Evolutionary conservation across 1,284 basidiomycete genomes (phyloP).

Genomic region (Volvariella surrecta): DNA sequence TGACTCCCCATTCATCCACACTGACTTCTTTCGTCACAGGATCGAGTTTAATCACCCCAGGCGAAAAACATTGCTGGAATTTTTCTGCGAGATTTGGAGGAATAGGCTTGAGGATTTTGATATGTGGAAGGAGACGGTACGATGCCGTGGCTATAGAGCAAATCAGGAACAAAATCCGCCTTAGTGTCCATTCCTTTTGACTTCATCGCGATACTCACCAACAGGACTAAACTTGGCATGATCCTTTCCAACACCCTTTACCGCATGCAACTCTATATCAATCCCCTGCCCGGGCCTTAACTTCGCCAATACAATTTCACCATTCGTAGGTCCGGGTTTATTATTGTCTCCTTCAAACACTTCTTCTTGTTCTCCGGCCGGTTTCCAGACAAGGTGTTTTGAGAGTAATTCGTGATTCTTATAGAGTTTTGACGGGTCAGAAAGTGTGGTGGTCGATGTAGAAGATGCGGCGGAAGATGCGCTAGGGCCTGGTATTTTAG

Average conservation of each 20-base stretch:
- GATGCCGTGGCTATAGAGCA: slow-evolving; percentile 74
- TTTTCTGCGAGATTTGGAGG: slow-evolving; percentile 61
- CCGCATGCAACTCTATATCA: slow-evolving; percentile 84
- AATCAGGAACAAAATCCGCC: no score
- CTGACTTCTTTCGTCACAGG: slow-evolving; percentile 45
- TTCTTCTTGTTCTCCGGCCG: slow-evolving; percentile 77
- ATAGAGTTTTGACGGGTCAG: slow-evolving; percentile 61
- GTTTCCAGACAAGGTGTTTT: slow-evolving; percentile 73
- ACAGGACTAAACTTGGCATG: slow-evolving; percentile 99
- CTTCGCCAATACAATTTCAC: slow-evolving; percentile 91
- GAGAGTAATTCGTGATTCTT: slow-evolving; percentile 72
- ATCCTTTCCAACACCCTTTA: slow-evolving; percentile 93
- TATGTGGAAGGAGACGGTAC: slow-evolving; percentile 87
- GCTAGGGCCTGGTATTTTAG: slow-evolving; percentile 12
- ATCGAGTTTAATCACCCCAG: slow-evolving; percentile 79
- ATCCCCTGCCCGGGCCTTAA: slow-evolving; percentile 84
- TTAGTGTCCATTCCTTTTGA: no score
- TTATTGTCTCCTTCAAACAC: slow-evolving; percentile 37
- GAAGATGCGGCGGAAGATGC: slow-evolving; percentile 18
- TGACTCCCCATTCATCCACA: slow-evolving; percentile 56
- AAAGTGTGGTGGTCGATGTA: slow-evolving; percentile 14
- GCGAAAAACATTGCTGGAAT: slow-evolving; percentile 85
- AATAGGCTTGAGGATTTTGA: slow-evolving; percentile 72
- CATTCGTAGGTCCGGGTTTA: slow-evolving; percentile 64
- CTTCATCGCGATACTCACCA: slow-evolving; percentile 49